Base-by-base conservation (phyloP, 169 alveolate species). In the Plasmodium relictum region DNA sequence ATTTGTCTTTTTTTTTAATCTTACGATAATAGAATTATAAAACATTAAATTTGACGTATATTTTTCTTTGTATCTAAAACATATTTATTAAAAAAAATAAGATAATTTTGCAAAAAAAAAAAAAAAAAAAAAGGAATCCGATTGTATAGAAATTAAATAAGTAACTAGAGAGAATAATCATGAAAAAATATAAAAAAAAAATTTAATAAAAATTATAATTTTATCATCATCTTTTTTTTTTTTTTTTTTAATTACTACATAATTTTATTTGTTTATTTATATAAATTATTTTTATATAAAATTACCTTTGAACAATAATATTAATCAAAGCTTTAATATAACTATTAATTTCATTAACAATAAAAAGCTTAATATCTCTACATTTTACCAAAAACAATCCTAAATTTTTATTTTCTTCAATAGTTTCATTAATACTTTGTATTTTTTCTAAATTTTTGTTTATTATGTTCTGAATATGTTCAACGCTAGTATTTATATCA, bases 401-500 rank as follows among this genome's bases (percentile, higher is more conserved):
- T 54, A 80, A 80, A 71, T 80, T 66, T 22, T 66, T 80, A 20
- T 66, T 80, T 24, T 80, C 90, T 42, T 80, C 90, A 41, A 80
- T 68, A 42, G 90, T 80, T 2, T 80, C 83, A 80, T 80, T 80
- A 16, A 80, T 80, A 61, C 52, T 80, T 44, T 80, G 90, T 80
- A 80, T 80, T 58, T 80, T 80, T 12, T 80, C 90, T 54, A 68
- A 12, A 68, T 80, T 80, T 45, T 80, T 80, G 45, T 80, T 39
- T 18, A 80, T 80, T 10, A 80, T 80, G 54, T 80, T 80, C 54
- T 80, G 90, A 52, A 80, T 80, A 80, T 80, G 90, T 22, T 80
- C 90, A 5, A 80, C 90, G 52, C 90, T 80, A 50, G 90, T 80
- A 52, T 80, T 80, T 22, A 80, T 80, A 24, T 80, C 90, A 50